Evolutionary conservation across 1,284 basidiomycete species (phyloP), one percentile per base, ranked within the genome.

Genomic region (Singerocomus inundabilis): DNA sequence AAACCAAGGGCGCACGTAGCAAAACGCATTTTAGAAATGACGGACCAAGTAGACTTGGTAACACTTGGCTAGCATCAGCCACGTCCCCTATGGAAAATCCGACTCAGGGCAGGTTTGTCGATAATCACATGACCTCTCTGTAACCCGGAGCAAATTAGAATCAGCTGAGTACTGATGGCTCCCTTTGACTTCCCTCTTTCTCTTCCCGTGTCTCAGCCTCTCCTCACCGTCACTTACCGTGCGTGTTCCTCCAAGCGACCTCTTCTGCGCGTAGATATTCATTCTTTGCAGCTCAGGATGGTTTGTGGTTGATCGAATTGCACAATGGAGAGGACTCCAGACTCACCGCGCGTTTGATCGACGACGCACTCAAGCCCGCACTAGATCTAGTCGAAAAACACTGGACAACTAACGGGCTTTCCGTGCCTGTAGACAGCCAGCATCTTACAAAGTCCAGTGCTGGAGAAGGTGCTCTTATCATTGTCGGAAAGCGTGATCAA

Each of bases 321-420:
- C 87, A 88, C 62, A 86, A 88, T 60, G 86, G 84, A 16, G 73
- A 77, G 26, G 91, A 93, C 67, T 89, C 80, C 60, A 81, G 91
- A 13, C 70, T 93, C 36, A 87, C 85, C 1, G 72, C 76, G 33
- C 67, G 69, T 6, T 67, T 91, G 45, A 72, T 92, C 46, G 74
- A 79, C 47, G 68, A 75, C n/a, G 88, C 78, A 0, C 59, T 93
- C 26, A 74, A 79, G 50, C 85, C 88, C 18, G 88, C 90, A 3
- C 74, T 97, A 32, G 84, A 92, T 59, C 67, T 73, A 12, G 87
- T 96, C 9, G 92, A 96, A 68, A 70, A 72, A 21, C 78, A 88
- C 57, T 98, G 94, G 94, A 73, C 85, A 32, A 69, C 72, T 35
- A 70, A 72, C 31, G 77, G 76, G 71, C 73, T 80, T 33, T 62